These are phyloP conservation scores for Alliaria petiolata DNA, from an alignment of 345 rosid genomes.

Conservation along the genomic window DNA sequence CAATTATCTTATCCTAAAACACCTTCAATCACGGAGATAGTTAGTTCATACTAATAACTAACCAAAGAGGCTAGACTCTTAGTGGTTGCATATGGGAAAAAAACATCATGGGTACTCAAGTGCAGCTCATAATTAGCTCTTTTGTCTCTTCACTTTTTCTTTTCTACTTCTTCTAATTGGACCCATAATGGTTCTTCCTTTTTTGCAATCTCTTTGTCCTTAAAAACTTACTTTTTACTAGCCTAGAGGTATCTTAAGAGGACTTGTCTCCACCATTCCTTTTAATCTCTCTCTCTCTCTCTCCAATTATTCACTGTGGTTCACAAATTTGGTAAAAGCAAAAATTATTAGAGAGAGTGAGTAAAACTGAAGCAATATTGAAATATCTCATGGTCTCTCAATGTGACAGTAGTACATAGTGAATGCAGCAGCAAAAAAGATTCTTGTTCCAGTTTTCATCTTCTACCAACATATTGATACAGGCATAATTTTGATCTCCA, in stretches of 20 bases:
- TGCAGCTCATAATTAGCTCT: constrained; percentile 37
- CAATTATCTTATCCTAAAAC: constrained; percentile 7
- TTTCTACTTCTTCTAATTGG: constrained; percentile 38
- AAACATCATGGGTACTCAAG: constrained; percentile 59
- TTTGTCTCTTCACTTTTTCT: constrained; percentile 32
- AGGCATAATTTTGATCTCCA: too few species aligned
- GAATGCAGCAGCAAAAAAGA: too few species aligned
- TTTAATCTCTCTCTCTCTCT: constrained; percentile 1
- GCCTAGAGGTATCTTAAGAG: constrained; percentile 32
- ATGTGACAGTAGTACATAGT: not conserved
- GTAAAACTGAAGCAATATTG: constrained; percentile 27
- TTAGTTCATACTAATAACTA: constrained; percentile 21
- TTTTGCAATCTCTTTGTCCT: constrained; percentile 15
- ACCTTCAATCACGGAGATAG: constrained; percentile 33
- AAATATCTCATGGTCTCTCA: not conserved
- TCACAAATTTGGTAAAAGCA: constrained; percentile 28
- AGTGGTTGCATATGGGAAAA: constrained; percentile 61
- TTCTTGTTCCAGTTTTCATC: too few species aligned
- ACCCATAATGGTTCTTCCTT: constrained; percentile 37
- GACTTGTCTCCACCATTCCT: constrained; percentile 27
- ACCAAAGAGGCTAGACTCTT: not conserved
- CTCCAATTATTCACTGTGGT: too few species aligned
- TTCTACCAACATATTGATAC: too few species aligned
- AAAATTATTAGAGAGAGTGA: constrained; percentile 10
- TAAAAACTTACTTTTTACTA: constrained; percentile 22